Evolutionary conservation across 768 basidiomycete species (phyloP).

Genomic region (Suillus variegatus): DNA sequence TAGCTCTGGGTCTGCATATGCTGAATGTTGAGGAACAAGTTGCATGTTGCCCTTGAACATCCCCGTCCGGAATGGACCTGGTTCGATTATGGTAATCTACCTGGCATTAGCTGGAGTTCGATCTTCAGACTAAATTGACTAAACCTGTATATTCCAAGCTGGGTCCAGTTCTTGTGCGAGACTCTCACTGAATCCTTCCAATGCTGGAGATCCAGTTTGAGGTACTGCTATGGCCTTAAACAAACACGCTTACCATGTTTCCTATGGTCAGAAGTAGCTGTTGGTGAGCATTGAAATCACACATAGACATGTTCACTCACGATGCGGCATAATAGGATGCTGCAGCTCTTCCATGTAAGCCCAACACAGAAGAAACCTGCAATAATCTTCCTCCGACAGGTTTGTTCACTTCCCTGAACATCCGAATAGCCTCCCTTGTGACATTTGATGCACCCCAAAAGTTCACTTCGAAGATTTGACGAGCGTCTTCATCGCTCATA

Average conservation of each 20-base stretch:
- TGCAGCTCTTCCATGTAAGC: conserved; percentile 12
- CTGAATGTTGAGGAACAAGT: conserved; percentile 13
- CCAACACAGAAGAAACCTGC: conserved; percentile 34
- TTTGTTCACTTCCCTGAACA: conserved; percentile 39
- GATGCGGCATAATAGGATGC: conserved; percentile 27
- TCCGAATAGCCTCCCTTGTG: conserved; percentile 31
- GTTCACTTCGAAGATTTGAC: conserved; percentile 39
- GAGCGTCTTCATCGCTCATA: conserved; percentile 30
- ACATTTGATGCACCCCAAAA: conserved; percentile 35
- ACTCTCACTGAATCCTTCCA: conserved; percentile 30
- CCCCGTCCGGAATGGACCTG: conserved; percentile 19
- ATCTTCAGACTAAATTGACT: background rate
- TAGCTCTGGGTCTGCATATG: conserved; percentile 17
- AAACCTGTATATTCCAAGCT: conserved; percentile 31
- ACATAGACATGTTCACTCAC: conserved; percentile 14
- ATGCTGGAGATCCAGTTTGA: conserved; percentile 15
- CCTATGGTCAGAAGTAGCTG: conserved; percentile 5
- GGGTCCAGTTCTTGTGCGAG: conserved; percentile 27
- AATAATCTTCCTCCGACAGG: conserved; percentile 36
- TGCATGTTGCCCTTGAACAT: background rate
- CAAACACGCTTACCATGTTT: conserved; percentile 7
- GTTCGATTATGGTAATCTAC: conserved; percentile 9
- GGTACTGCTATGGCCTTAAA: background rate
- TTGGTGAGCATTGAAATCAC: background rate
- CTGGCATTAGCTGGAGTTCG: background rate